These are phyloP conservation scores for Mycena capillaripes DNA, from an alignment of 768 basidiomycete genomes.

Conservation along the genomic window DNA sequence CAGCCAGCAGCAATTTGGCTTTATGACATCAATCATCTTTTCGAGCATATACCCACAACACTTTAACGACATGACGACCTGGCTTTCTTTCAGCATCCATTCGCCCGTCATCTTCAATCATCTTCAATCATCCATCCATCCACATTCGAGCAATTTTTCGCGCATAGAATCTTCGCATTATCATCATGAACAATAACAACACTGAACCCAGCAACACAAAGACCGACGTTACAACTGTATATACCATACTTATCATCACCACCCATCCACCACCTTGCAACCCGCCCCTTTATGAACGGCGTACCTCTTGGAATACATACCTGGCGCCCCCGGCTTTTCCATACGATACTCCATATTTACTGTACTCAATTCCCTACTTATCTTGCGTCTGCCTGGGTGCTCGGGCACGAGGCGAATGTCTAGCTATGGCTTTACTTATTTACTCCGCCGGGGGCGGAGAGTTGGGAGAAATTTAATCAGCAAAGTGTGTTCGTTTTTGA, in stretches of 20 bases:
- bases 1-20: not conserved
- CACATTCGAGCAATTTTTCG: not conserved
- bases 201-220: not conserved
- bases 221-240: not conserved
- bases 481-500: too few species aligned
- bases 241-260: not conserved
- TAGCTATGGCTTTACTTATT: not conserved
- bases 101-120: not conserved
- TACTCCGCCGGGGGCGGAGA: too few species aligned
- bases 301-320: conserved; percentile 21
- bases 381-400: not conserved
- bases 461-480: too few species aligned
- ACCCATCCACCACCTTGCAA: not conserved
- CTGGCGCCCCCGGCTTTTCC: not conserved
- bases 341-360: conserved; percentile 2
- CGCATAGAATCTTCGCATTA: not conserved
- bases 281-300: not conserved
- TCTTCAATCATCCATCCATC: conserved; percentile 3
- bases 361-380: conserved; percentile 6
- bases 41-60: not conserved
- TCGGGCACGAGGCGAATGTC: not conserved
- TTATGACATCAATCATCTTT: not conserved
- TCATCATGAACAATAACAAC: not conserved
- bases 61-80: conserved; percentile 3
- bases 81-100: not conserved